Evolutionary conservation across 371 early-diverging fungal genomes (phyloP).

Genomic region (Capillidium rhysosporum): DNA sequence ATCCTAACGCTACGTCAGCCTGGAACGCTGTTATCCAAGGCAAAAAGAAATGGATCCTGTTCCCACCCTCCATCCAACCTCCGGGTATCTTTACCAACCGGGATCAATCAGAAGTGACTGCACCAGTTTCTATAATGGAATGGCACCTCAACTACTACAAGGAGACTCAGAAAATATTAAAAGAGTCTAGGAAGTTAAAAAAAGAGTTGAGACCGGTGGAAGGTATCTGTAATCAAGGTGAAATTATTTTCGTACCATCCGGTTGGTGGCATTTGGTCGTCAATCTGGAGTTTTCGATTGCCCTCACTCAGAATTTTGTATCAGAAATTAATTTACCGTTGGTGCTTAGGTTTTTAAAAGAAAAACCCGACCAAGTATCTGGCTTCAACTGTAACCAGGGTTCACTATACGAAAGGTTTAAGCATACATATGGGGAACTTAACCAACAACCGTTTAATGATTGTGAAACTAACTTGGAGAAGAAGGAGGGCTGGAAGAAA

Average conservation of each 20-base stretch:
- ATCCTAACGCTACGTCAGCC: constrained; percentile 44
- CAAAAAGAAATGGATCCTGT: constrained; percentile 29
- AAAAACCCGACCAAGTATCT: constrained; percentile 33
- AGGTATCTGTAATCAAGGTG: constrained; percentile 35
- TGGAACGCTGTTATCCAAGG: constrained; percentile 52
- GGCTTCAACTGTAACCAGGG: constrained; percentile 11
- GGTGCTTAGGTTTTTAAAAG: constrained; percentile 28
- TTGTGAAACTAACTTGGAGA: no score
- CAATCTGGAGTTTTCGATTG: constrained; percentile 39
- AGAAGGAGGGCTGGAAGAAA: no score
- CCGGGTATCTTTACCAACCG: constrained; percentile 40
- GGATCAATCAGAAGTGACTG: constrained; percentile 44
- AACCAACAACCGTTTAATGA: neutral
- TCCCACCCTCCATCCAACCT: constrained; percentile 37
- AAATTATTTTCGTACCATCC: constrained; percentile 40
- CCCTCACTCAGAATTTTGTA: constrained; percentile 48
- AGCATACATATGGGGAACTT: neutral
- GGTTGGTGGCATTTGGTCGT: constrained; percentile 62
- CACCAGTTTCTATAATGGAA: constrained; percentile 41
- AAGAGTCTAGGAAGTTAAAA: neutral
- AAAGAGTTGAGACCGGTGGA: constrained; percentile 20
- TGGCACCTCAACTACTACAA: constrained; percentile 29
- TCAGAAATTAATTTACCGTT: constrained; percentile 21
- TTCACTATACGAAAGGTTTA: neutral
- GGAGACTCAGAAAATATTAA: constrained; percentile 12